phyloP scores from a whole-genome alignment of 345 rosid genomes.

The Dimocarpus longan region DNA sequence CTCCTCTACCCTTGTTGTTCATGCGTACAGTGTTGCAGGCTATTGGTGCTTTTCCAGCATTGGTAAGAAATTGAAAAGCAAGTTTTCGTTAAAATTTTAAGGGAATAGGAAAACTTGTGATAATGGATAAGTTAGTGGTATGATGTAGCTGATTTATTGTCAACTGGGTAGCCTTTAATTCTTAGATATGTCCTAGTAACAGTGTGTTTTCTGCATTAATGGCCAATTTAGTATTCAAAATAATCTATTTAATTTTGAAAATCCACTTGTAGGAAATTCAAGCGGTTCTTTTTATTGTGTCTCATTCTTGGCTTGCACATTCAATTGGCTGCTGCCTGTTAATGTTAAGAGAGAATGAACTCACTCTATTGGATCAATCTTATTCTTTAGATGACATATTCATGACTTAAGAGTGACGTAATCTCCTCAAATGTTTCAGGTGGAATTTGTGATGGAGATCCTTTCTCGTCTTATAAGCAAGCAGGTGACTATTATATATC shows the following conservation, averaged over 20 bases:
- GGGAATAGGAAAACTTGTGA: background rate
- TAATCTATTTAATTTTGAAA: background rate
- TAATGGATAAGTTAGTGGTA: background rate
- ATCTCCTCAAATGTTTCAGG: constrained; percentile 45
- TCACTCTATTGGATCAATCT: background rate
- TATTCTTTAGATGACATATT: constrained; percentile 3
- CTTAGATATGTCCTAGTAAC: background rate
- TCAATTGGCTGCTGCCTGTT: background rate
- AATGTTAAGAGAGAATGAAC: background rate
- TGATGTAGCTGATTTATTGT: background rate
- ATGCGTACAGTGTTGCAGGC: constrained; percentile 99
- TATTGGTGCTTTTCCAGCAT: constrained; percentile 90
- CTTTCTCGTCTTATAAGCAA: constrained; percentile 94
- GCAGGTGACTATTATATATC: constrained; percentile 59
- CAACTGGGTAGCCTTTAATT: background rate
- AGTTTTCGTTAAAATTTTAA: constrained; percentile 11
- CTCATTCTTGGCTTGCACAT: background rate
- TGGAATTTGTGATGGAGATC: constrained; percentile 90
- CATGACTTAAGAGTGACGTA: constrained; percentile 13
- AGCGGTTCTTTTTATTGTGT: background rate
- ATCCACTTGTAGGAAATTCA: background rate
- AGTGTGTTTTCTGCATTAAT: background rate
- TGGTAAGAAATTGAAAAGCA: constrained; percentile 52
- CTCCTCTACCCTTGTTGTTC: constrained; percentile 95
- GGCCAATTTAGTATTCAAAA: background rate